Conservation (phyloP, 768 basidiomycete genomes). For the Amanita subjunquillea region DNA sequence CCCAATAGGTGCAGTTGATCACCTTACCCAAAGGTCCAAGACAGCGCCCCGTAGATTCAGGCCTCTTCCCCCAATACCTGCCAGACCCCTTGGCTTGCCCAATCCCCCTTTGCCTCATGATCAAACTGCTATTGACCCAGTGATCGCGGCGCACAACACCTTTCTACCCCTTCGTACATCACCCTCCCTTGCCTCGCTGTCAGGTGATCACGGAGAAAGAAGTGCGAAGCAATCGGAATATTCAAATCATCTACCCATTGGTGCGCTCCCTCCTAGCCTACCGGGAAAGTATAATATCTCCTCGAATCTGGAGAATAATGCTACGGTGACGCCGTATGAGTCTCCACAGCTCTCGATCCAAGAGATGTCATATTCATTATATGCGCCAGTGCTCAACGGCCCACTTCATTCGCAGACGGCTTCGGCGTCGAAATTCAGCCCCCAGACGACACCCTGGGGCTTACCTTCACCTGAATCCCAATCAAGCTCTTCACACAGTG, state of each 20-base stretch:
- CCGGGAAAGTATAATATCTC: neutral
- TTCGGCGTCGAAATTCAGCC: neutral
- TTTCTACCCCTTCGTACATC: neutral
- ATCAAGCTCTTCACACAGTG: neutral
- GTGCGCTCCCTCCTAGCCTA: neutral
- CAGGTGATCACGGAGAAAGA: neutral
- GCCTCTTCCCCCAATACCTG: neutral
- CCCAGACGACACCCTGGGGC: neutral
- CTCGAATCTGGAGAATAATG: neutral
- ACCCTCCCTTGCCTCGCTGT: neutral
- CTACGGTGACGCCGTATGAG: neutral
- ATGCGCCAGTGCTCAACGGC: neutral
- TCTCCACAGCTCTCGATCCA: neutral
- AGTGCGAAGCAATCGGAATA: neutral
- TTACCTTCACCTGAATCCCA: constrained; percentile 4
- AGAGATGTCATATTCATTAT: neutral
- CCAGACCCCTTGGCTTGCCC: neutral
- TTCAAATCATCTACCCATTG: neutral
- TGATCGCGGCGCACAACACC: neutral
- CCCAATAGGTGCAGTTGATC: neutral
- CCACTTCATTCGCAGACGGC: constrained; percentile 3
- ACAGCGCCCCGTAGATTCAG: neutral
- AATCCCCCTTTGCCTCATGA: neutral
- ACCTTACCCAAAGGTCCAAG: constrained; percentile 1
- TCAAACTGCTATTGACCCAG: neutral